Base-by-base conservation (phyloP, 2,329 filamentous ascomycete species). In the Pyrenophora graminea region DNA sequence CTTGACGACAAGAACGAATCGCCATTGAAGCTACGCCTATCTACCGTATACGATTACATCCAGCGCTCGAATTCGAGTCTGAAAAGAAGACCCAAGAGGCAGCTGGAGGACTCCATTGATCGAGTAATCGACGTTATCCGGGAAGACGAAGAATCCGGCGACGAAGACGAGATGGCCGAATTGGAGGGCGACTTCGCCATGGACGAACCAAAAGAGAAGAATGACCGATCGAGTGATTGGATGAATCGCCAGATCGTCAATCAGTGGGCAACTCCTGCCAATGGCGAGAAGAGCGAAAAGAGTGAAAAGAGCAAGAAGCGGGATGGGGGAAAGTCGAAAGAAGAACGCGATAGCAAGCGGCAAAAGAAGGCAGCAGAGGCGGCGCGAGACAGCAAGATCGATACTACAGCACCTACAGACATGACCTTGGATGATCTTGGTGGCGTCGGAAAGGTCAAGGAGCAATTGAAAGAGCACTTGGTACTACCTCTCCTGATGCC, bases 51-150 rank as follows among this genome's bases (percentile, higher is more conserved):
- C 69, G 87, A 91, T 33, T 84, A 83, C 51, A 91, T 97, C 55
- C 90, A 91, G 62, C 77, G 80, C 43, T 96, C 91, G 12, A 97
- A 97, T 70, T 96, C 91, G 0, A 91, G 88, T 45, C 75, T 97
- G 18, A 90, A 89, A 56, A 81, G 94, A 18, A 85, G 89, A 60
- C 91, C 90, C 33, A 96, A 94, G 72, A 87, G 86, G 54, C 79
- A 88, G 0, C 76, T 97, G 1, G 90, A 96, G 70, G 89, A 94
- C 57, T 88, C 89, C 31, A 90, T 97, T 57, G 91, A 96, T 55
- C 81, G 90, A 6, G 90, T 92, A 0, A 76, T 97, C 13, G 83
- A 86, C 6, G 84, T 91, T 15, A 78, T 93, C 4, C 87, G 86
- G 48, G 77, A 80, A 58, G 84, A 90, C 59, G 82, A 86, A 53